phyloP scores from a whole-genome alignment of 1,284 basidiomycete genomes.

The Albatrellus sp. region DNA sequence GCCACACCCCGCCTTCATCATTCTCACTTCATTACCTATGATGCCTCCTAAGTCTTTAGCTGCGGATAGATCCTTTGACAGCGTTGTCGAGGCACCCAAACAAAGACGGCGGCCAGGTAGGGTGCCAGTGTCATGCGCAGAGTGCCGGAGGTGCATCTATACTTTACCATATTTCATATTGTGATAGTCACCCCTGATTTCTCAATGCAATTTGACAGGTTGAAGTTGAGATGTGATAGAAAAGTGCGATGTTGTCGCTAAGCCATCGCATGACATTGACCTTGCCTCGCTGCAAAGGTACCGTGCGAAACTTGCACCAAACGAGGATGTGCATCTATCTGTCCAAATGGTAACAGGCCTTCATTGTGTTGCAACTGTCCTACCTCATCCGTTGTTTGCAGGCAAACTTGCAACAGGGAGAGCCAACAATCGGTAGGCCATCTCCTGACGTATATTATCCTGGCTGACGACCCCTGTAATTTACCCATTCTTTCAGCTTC shows the following conservation, averaged over 20 bases:
- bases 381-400: slow-evolving; percentile 12
- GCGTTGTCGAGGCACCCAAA: not conserved
- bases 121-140: slow-evolving; percentile 56
- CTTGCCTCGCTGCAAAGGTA: slow-evolving; percentile 25
- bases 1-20: no score
- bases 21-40: no score
- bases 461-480: not conserved
- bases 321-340: slow-evolving; percentile 56
- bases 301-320: slow-evolving; percentile 63
- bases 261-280: not conserved
- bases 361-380: not conserved
- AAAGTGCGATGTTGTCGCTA: slow-evolving; percentile 26
- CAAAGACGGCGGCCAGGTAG: slow-evolving; percentile 29
- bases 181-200: not conserved
- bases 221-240: slow-evolving; percentile 64
- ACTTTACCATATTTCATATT: slow-evolving; percentile 1
- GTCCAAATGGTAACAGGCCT: slow-evolving; percentile 45
- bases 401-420: slow-evolving; percentile 47
- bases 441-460: not conserved
- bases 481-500: slow-evolving; percentile 22
- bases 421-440: slow-evolving; percentile 21
- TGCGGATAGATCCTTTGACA: no score
- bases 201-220: slow-evolving; percentile 20
- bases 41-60: no score
- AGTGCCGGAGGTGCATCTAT: slow-evolving; percentile 43